These are phyloP conservation scores for Globisporangium emineosum DNA, from an alignment of 352 stramenopile species.

Conservation along the genomic window DNA sequence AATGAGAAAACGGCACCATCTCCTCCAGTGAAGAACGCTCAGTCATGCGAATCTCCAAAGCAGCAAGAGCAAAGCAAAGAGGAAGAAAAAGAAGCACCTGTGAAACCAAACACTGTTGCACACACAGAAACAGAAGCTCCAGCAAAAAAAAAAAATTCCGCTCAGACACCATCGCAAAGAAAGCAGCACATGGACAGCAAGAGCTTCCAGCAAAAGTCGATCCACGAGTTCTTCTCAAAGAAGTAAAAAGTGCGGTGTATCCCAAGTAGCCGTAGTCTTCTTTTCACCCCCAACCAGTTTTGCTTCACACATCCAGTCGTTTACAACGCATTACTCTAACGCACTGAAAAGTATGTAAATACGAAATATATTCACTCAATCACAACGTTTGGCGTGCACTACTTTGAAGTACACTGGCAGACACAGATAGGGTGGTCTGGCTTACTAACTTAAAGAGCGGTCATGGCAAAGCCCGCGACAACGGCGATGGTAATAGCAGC, in stretches of 20 bases:
- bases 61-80: neutral
- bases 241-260: neutral
- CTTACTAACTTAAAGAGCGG: slow-evolving; percentile 1
- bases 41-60: neutral
- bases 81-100: neutral
- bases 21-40: neutral
- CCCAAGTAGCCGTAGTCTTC: neutral
- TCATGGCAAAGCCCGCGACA: neutral
- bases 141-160: neutral
- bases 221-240: slow-evolving; percentile 11
- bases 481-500: neutral
- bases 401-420: too few species aligned
- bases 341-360: slow-evolving; percentile 3
- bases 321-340: neutral
- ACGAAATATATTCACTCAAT: slow-evolving; percentile 12
- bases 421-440: neutral
- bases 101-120: neutral
- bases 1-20: neutral
- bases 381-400: too few species aligned
- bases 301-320: neutral
- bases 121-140: neutral
- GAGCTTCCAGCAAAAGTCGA: slow-evolving; percentile 13
- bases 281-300: neutral
- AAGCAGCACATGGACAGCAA: neutral
- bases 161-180: neutral